Evolutionary conservation across 352 stramenopile species (phyloP).

Genomic region (Pythium sukuiense): DNA sequence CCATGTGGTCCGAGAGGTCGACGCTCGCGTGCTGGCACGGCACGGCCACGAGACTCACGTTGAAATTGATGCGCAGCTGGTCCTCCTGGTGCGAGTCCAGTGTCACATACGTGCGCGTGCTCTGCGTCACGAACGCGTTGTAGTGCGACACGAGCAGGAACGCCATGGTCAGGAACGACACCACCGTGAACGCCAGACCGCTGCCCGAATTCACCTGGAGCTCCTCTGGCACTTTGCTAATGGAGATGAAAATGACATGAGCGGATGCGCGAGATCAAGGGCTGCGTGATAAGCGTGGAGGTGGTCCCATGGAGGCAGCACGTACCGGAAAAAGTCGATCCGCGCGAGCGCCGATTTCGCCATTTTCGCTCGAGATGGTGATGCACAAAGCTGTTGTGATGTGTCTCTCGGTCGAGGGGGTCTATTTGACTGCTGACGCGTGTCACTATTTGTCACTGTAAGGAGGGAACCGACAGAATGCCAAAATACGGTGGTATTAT

Average conservation of each 20-base stretch:
- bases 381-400: background rate
- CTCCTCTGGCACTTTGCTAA: conserved; percentile 76
- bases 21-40: conserved; percentile 72
- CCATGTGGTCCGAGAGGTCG: conserved; percentile 83
- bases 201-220: conserved; percentile 60
- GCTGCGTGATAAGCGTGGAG: conserved; percentile 2
- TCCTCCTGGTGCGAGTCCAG: conserved; percentile 82
- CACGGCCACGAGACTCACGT: conserved; percentile 75
- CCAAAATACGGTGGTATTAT: background rate
- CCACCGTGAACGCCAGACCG: conserved; percentile 66
- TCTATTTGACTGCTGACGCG: conserved; percentile 1
- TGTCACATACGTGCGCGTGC: conserved; percentile 55
- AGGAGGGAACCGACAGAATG: background rate
- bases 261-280: conserved; percentile 8
- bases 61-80: conserved; percentile 84
- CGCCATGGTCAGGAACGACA: conserved; percentile 58
- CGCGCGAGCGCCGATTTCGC: conserved; percentile 20
- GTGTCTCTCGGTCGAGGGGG: background rate
- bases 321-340: conserved; percentile 71
- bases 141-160: conserved; percentile 60
- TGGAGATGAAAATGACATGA: conserved; percentile 13
- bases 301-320: background rate
- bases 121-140: conserved; percentile 43
- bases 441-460: background rate
- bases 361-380: background rate